Base-by-base conservation (phyloP, 176 grass and related monocot species). In the Musa acuminata region DNA sequence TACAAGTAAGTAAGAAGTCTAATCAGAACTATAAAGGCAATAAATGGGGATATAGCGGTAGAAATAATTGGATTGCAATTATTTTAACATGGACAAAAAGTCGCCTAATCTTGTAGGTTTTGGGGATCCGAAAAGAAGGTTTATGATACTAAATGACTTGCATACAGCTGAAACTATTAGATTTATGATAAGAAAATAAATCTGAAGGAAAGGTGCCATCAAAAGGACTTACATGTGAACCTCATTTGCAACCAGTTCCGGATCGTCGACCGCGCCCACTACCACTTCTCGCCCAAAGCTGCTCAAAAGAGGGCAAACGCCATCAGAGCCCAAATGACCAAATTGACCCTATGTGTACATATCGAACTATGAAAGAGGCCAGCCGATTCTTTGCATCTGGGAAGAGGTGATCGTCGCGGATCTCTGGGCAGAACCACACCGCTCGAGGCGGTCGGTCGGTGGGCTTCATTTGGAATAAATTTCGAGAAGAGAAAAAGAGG, bases 241-340 rank as follows among this genome's bases (percentile, higher is more conserved):
- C 51, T 71, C 77, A 16, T 65, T 49, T 67, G 29, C 66, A 27
- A 79, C 77, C 53, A 50, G 58, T 3, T 79, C 77, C 53, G 77
- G 77, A 71, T 79, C 77, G 12, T 58, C 53, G 53, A 79, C 77
- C 26, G 77, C 77, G 77, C 77, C 77, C 53, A 79, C 29, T 10
- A 70, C 66, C 8, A 48, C 26, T 2, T 79, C 77, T 69, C 26
- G 77, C 24, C 11, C 64, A 3, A 23, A 13, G 35, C 77, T 79
- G 77, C 11, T 48, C 12, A 49, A 59, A 23, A 11, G 53, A 58
- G 1, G 13, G 26, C 25, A 9, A 19, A n/a, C 9, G 8, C 0
- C 8, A 49, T 70, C 20, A 79, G 26, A 50, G 2, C 23, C 8
- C 49, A 67, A 50, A 52, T 54, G 49, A 54, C 62, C 51, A 69